Base-by-base conservation (phyloP, 495 filamentous ascomycete species). In the Penicillium alfredii region DNA sequence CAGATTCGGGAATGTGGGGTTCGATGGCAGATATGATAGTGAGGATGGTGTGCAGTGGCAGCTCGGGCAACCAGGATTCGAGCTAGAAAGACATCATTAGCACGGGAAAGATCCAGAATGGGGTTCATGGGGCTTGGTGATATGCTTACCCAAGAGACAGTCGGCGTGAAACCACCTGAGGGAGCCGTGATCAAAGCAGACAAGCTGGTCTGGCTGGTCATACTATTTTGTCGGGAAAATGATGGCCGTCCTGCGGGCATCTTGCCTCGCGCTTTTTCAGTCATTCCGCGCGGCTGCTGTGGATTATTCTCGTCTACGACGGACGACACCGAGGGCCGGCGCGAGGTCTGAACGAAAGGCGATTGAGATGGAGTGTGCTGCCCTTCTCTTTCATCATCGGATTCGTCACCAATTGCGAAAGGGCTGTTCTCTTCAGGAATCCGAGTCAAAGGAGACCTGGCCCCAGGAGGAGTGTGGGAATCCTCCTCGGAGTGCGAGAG, bases 261-360 rank as follows among this genome's bases (percentile, higher is more conserved):
- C 58, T 99, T 99, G 6, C 92, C 92, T 31, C 92, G 70, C 16
- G 92, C 93, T 54, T 97, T 99, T 59, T 99, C 92, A 7, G 90
- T 94, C 88, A 97, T 99, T 30, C 88, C 90, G 30, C 87, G 77
- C n/a, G 93, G 55, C 49, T 96, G 90, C 21, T 81, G 66, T n/a
- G 89, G 86, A 8, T 94, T 76, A 15, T 84, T 81, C 49, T 92
- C 86, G 38, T 94, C 92, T 1, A 76, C 63, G 1, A 75, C 74
- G 0, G 78, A 88, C 10, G 85, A 80, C 10, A 82, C 60, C 0
- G 88, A 94, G 4, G 80, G 78, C 11, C 81, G 74, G 10, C 77
- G 73, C 4, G 88, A 92, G 11, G 72, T 76, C 21, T 77, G 78
- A 26, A 77, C 69, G 4, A 83, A 88, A 3, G 81, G 75, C 8